Percentiles rank a stretch among this genome's conserved stretches.
Evolutionary conservation across 768 basidiomycete species (phyloP).

Genomic region (Lactarius evosmus): DNA sequence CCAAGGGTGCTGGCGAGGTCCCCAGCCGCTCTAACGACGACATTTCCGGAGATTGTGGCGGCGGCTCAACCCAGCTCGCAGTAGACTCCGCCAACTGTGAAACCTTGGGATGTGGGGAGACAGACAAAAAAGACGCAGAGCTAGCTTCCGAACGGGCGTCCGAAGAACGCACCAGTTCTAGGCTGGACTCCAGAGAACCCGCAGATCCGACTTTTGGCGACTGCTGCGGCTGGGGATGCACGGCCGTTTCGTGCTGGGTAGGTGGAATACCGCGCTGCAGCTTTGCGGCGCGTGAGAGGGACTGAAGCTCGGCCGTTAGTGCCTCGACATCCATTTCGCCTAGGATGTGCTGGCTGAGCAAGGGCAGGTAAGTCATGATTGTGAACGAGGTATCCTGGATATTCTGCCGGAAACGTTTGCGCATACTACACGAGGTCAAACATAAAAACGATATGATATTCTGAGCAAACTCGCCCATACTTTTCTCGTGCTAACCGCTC

Average conservation of each 20-base stretch:
- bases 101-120: conserved; percentile 41
- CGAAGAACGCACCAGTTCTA: conserved; percentile 35
- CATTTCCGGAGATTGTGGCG: conserved; percentile 26
- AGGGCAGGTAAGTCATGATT: conserved; percentile 64
- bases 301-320: conserved; percentile 55
- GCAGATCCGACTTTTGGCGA: conserved; percentile 27
- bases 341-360: conserved; percentile 62
- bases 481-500: conserved; percentile 64
- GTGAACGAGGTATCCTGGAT: conserved; percentile 78
- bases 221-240: conserved; percentile 2
- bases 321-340: conserved; percentile 74
- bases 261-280: conserved; percentile 19
- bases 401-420: conserved; percentile 69
- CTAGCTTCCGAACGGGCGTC: conserved; percentile 47
- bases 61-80: conserved; percentile 45
- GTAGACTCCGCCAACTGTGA: conserved; percentile 40
- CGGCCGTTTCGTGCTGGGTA: conserved; percentile 17
- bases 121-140: conserved; percentile 41
- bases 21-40: conserved; percentile 16
- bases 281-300: conserved; percentile 39
- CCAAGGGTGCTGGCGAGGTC: neutral
- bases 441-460: neutral
- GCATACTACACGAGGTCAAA: conserved; percentile 45
- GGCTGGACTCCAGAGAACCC: conserved; percentile 37
- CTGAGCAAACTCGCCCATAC: conserved; percentile 41